These are phyloP conservation scores for Rhizopus arrhizus DNA, from an alignment of 371 early-diverging fungal genomes.

Conservation along the genomic window DNA sequence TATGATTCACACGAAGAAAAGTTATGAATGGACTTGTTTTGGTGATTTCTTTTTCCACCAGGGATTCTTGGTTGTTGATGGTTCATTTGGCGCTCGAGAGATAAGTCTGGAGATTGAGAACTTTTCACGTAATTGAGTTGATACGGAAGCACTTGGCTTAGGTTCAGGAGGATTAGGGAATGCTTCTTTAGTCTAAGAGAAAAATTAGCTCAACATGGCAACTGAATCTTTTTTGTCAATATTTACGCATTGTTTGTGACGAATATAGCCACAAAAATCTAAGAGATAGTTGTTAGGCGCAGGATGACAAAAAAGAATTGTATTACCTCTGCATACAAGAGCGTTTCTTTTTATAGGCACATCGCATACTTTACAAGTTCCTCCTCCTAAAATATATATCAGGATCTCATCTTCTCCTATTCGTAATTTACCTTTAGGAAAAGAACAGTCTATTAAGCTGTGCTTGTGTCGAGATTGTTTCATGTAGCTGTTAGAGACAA, in stretches of 20 bases:
- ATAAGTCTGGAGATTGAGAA: constrained; percentile 36
- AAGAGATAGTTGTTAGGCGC: constrained; percentile 5
- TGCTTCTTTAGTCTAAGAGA: background rate
- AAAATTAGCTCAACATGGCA: background rate
- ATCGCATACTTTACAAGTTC: constrained; percentile 45
- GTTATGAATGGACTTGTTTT: background rate
- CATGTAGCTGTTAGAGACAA: background rate
- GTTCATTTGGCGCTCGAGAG: constrained; percentile 5
- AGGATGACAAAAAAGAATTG: background rate
- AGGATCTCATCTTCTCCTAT: background rate
- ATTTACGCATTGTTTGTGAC: constrained; percentile 41
- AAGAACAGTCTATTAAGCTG: constrained; percentile 47
- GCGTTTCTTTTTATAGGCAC: constrained; percentile 41
- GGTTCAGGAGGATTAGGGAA: constrained; percentile 8
- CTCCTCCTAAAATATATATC: constrained; percentile 19
- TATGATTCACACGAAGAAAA: no score
- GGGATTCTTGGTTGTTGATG: constrained; percentile 1
- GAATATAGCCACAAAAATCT: constrained; percentile 42
- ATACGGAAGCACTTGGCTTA: constrained; percentile 36
- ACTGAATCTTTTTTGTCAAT: background rate
- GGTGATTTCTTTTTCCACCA: constrained; percentile 4
- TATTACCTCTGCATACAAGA: constrained; percentile 45
- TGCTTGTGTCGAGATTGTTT: constrained; percentile 26
- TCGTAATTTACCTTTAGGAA: constrained; percentile 37
- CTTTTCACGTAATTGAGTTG: constrained; percentile 38